Evolutionary conservation across 2,329 filamentous ascomycete species (phyloP).

Genomic region (Arthrobotrys conoides): DNA sequence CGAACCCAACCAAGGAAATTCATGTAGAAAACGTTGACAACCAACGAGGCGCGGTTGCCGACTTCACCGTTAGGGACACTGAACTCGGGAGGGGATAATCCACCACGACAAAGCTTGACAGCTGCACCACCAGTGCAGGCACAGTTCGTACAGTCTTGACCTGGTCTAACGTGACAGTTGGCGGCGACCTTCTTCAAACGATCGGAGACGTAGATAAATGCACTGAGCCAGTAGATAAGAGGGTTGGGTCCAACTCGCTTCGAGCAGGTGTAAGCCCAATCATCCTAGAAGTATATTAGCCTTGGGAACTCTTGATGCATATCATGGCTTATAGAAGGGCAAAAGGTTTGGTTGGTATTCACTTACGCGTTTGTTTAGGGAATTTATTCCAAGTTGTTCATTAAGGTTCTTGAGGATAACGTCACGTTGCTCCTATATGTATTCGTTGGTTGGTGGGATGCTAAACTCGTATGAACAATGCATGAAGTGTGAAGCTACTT

Average conservation of each 20-base stretch:
- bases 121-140: constrained; percentile 21
- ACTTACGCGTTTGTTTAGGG: constrained; percentile 6
- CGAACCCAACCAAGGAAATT: neutral
- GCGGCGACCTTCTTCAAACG: neutral
- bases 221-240: constrained; percentile 16
- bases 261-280: constrained; percentile 37
- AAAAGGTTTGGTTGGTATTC: neutral
- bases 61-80: constrained; percentile 12
- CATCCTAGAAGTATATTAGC: constrained; percentile 21
- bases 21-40: neutral
- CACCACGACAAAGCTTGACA: constrained; percentile 38
- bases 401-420: neutral
- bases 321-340: neutral
- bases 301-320: neutral
- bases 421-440: neutral
- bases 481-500: neutral
- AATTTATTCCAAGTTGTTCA: neutral
- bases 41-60: neutral
- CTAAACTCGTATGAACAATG: neutral
- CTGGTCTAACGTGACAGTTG: neutral
- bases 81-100: neutral
- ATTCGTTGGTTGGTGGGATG: neutral
- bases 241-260: constrained; percentile 13
- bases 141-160: constrained; percentile 22
- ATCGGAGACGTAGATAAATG: constrained; percentile 9